Conservation (phyloP, 2,329 filamentous ascomycete species). For the Endocalyx cinctus region DNA sequence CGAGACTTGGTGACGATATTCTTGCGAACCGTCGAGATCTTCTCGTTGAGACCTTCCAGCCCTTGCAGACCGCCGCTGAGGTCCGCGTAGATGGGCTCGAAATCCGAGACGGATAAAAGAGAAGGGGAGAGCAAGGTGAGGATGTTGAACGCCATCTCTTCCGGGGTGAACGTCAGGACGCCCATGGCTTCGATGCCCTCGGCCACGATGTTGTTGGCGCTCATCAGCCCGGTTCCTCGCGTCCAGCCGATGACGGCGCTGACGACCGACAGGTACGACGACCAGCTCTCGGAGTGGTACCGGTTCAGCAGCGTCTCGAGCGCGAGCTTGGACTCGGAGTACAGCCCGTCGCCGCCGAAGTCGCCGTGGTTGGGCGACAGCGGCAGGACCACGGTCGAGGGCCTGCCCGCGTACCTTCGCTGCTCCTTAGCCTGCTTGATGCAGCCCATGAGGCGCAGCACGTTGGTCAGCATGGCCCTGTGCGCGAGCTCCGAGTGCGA, state of each 20-base stretch:
- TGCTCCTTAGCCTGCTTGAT: constrained; percentile 27
- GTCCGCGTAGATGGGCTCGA: constrained; percentile 32
- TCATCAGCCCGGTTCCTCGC: constrained; percentile 38
- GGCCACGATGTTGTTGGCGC: constrained; percentile 34
- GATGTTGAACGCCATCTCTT: constrained; percentile 38
- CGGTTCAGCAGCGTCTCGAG: constrained; percentile 31
- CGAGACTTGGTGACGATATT: too few species aligned
- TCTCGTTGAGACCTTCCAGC: too few species aligned
- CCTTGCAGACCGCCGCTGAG: constrained; percentile 36
- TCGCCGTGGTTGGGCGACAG: constrained; percentile 40
- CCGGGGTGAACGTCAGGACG: constrained; percentile 33
- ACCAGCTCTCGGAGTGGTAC: constrained; percentile 32
- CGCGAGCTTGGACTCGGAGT: constrained; percentile 39
- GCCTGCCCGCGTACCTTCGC: constrained; percentile 24
- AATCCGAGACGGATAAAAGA: constrained; percentile 26
- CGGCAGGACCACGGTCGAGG: constrained; percentile 35
- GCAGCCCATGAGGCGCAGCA: constrained; percentile 31
- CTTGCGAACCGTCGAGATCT: too few species aligned
- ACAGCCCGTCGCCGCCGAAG: constrained; percentile 39
- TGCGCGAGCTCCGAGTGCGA: constrained; percentile 32
- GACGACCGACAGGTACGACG: constrained; percentile 32
- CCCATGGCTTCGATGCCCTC: constrained; percentile 31
- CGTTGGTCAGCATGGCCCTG: constrained; percentile 34
- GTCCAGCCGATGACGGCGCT: constrained; percentile 42
- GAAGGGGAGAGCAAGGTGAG: constrained; percentile 26